Conservation (phyloP, 495 filamentous ascomycete genomes). For the Penicillium pulvis region DNA sequence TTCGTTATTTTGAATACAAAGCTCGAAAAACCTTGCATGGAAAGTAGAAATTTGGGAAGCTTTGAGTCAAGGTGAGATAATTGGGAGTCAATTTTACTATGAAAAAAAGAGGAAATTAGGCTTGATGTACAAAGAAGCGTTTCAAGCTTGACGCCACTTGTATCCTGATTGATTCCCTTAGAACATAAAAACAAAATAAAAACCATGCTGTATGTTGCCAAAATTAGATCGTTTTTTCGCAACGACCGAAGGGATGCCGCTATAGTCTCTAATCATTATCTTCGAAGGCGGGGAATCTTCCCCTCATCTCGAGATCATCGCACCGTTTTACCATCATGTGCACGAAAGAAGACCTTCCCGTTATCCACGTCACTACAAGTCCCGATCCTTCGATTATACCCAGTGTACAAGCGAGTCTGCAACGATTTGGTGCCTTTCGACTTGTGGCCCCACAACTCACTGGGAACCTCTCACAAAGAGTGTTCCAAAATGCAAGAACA, state of each 20-base stretch:
- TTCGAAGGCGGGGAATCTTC: not conserved
- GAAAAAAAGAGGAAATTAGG: not conserved
- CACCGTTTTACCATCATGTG: not conserved
- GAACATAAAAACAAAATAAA: too few relatives aligned
- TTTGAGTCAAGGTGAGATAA: not conserved
- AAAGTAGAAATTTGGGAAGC: too few relatives aligned
- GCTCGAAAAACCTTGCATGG: too few relatives aligned
- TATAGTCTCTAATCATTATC: not conserved
- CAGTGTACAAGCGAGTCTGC: conserved; percentile 7
- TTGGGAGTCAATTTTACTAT: not conserved
- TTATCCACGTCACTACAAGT: conserved; percentile 16
- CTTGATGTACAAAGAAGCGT: not conserved
- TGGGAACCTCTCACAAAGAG: not conserved
- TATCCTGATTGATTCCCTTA: not conserved
- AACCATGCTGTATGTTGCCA: too few relatives aligned
- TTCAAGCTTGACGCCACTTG: not conserved
- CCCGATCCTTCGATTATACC: conserved; percentile 7
- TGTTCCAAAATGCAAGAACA: conserved; percentile 8
- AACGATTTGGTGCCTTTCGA: conserved; percentile 16
- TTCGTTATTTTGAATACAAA: too few relatives aligned
- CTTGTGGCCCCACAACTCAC: conserved; percentile 14
- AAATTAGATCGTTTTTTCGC: too few relatives aligned
- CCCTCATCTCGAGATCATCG: not conserved
- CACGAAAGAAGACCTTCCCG: conserved; percentile 1
- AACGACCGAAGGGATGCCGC: not conserved